A percentile compares a stretch with the other conserved stretches of the same genome.
phyloP scores from a whole-genome alignment of 768 basidiomycete genomes.

The Boletus rubropictus region DNA sequence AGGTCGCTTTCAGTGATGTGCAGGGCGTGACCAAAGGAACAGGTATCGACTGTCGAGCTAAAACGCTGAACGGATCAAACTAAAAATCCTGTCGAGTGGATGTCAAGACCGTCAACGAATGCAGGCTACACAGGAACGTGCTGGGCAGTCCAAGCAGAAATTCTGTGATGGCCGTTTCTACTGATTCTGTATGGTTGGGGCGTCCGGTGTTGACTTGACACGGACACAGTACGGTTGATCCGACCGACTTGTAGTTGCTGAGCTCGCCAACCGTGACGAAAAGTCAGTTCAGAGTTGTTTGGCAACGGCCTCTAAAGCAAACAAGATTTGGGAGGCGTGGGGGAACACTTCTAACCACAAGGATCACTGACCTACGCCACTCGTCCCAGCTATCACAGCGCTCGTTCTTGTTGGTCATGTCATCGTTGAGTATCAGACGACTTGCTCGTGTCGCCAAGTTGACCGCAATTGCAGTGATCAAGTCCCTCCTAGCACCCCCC shows the following conservation, averaged over 20 bases:
- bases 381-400: background rate
- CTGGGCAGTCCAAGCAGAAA: background rate
- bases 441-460: slow-evolving; percentile 9
- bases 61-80: background rate
- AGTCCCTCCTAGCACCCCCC: slow-evolving; percentile 23
- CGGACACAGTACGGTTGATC: background rate
- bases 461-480: slow-evolving; percentile 22
- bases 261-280: background rate
- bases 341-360: background rate
- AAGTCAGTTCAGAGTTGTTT: slow-evolving; percentile 17
- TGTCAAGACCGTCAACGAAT: background rate
- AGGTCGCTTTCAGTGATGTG: background rate
- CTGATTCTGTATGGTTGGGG: too few species aligned
- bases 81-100: background rate
- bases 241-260: background rate
- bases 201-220: background rate
- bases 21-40: background rate
- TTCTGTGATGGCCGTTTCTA: background rate
- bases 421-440: slow-evolving; percentile 27
- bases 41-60: background rate
- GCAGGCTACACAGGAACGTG: background rate
- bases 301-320: slow-evolving; percentile 23
- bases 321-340: slow-evolving; percentile 13
- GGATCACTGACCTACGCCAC: background rate
- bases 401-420: slow-evolving; percentile 12